Conservation (phyloP, 495 filamentous ascomycete species). For the Usnea hakonensis region DNA sequence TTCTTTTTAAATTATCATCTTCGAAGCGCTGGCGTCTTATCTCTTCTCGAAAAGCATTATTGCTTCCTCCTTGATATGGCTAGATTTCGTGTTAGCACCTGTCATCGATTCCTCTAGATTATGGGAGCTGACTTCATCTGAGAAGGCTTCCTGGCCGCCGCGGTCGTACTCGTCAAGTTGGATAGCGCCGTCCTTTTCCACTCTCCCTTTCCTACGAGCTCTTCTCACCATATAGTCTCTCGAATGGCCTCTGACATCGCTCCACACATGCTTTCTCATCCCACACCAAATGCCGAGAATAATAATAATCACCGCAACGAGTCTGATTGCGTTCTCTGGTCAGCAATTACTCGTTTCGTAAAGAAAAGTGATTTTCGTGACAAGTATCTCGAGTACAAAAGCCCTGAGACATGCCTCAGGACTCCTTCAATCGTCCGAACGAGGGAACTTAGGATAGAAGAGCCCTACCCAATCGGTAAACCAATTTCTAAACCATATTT, state of each 20-base stretch:
- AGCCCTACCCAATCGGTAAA: slow-evolving; percentile 13
- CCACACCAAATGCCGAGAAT: slow-evolving; percentile 18
- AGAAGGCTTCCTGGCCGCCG: slow-evolving; percentile 11
- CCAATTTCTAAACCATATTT: slow-evolving; percentile 20
- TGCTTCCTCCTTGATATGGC: slow-evolving; percentile 18
- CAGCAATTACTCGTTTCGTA: neutral
- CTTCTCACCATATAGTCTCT: slow-evolving; percentile 21
- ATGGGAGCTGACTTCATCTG: slow-evolving; percentile 10
- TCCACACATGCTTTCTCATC: slow-evolving; percentile 15
- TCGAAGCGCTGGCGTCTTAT: slow-evolving; percentile 19
- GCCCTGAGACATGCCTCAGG: neutral
- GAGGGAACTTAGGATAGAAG: neutral
- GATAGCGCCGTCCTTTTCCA: slow-evolving; percentile 14
- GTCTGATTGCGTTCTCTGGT: neutral
- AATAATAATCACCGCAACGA: slow-evolving; percentile 19
- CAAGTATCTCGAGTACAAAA: neutral
- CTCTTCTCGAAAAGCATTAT: slow-evolving; percentile 21
- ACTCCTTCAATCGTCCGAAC: neutral
- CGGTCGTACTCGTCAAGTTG: slow-evolving; percentile 17
- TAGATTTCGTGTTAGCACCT: neutral
- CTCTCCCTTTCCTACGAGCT: slow-evolving; percentile 17
- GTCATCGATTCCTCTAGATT: neutral
- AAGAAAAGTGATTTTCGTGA: no score
- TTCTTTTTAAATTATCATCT: slow-evolving; percentile 11
- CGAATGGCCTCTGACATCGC: slow-evolving; percentile 10